Percentiles rank a stretch among this genome's conserved stretches.
Conservation (phyloP, 805 yeast genomes). For the Starmera dryadoides region DNA sequence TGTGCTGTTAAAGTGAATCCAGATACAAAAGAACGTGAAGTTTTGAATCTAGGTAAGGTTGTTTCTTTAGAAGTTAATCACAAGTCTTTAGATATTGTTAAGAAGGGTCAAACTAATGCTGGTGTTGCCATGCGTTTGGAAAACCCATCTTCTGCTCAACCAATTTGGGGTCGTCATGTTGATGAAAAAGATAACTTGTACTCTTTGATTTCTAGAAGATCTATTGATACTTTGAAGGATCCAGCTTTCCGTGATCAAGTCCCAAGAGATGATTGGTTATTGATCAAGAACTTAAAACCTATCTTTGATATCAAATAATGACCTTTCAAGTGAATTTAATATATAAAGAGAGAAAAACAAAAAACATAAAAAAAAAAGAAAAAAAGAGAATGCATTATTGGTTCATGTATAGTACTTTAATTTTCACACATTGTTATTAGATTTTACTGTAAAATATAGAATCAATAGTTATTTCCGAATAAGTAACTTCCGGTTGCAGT, state of each 20-base stretch:
- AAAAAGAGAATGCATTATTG: no score
- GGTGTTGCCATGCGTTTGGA: constrained; percentile 99
- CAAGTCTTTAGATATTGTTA: constrained; percentile 67
- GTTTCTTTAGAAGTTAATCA: constrained; percentile 94
- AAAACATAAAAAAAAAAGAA: no score
- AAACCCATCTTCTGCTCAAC: constrained; percentile 85
- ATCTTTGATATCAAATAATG: constrained; percentile 65
- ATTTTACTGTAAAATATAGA: no score
- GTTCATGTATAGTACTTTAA: no score
- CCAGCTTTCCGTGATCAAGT: constrained; percentile 96
- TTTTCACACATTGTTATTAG: no score
- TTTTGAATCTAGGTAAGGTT: constrained; percentile 76
- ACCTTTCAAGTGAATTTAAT: no score
- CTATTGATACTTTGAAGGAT: constrained; percentile 95
- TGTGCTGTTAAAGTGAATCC: constrained; percentile 91
- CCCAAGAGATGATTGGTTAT: constrained; percentile 91
- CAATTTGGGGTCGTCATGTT: constrained; percentile 98
- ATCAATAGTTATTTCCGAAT: no score
- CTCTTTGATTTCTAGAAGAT: constrained; percentile 83
- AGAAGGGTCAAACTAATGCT: constrained; percentile 92
- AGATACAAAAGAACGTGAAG: constrained; percentile 62
- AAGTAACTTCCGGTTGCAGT: no score
- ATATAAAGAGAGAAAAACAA: no score
- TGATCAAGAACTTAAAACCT: constrained; percentile 82
- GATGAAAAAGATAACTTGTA: constrained; percentile 87